Percentiles rank a stretch among this genome's conserved stretches.
Conservation (phyloP, 2,329 filamentous ascomycete species). For the Beauveria brongniartii region DNA sequence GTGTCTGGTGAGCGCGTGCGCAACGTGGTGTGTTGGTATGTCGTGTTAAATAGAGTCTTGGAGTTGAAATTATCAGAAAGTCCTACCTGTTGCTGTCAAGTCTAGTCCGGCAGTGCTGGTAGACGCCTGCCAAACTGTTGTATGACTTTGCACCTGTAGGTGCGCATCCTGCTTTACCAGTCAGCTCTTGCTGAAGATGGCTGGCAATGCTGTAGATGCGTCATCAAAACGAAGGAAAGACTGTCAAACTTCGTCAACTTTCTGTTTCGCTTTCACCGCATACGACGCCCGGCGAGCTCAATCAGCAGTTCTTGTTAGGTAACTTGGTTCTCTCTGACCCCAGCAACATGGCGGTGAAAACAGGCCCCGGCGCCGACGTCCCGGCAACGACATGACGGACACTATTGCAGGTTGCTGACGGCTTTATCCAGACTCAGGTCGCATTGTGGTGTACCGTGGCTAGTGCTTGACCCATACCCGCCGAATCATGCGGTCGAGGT, state of each 20-base stretch:
- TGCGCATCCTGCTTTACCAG: too few species aligned
- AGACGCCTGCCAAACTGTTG: neutral
- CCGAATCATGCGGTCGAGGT: neutral
- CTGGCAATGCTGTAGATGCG: too few species aligned
- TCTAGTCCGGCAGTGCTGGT: neutral
- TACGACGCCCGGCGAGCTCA: neutral
- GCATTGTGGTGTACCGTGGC: neutral
- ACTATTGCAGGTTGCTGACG: neutral
- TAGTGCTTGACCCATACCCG: neutral
- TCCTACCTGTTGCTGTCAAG: neutral
- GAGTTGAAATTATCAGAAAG: neutral
- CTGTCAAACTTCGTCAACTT: neutral
- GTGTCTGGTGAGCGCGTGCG: conserved; percentile 30
- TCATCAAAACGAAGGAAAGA: neutral
- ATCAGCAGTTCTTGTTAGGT: neutral
- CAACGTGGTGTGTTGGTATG: neutral
- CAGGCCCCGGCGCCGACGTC: neutral
- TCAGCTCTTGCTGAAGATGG: too few species aligned
- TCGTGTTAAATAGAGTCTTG: neutral
- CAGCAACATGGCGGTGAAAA: neutral
- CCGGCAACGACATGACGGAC: neutral
- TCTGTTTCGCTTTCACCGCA: neutral
- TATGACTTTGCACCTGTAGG: too few species aligned
- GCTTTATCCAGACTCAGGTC: neutral
- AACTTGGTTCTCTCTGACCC: neutral